A percentile compares a stretch with the other conserved stretches of the same genome.
Evolutionary conservation across 768 basidiomycete species (phyloP).

Genomic region (Amanita pallidorosea): DNA sequence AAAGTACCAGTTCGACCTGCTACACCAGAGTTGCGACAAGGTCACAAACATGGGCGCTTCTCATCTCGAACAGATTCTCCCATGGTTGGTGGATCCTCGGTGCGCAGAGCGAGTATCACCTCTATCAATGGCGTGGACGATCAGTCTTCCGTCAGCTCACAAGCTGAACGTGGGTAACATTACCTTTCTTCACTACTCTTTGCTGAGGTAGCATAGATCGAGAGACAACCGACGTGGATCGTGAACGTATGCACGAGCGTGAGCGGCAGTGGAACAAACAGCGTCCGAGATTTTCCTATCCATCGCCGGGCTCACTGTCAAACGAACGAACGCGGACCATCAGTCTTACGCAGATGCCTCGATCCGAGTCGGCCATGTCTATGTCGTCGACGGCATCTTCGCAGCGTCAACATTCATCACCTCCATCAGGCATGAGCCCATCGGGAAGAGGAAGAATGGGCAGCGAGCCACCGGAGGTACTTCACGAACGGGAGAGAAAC

Average conservation of each 20-base stretch:
- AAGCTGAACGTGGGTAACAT: slow-evolving; percentile 37
- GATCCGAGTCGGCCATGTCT: slow-evolving; percentile 8
- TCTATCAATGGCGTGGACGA: slow-evolving; percentile 26
- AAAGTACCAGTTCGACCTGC: slow-evolving; percentile 9
- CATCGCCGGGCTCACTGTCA: slow-evolving; percentile 28
- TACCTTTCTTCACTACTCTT: neutral
- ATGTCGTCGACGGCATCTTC: slow-evolving; percentile 7
- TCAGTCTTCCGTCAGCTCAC: slow-evolving; percentile 34
- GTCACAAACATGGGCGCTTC: slow-evolving; percentile 11
- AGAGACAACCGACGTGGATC: slow-evolving; percentile 30
- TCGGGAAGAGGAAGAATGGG: slow-evolving; percentile 21
- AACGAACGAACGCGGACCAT: neutral
- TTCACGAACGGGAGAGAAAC: slow-evolving; percentile 47
- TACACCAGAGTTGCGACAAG: slow-evolving; percentile 14
- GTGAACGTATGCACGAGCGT: slow-evolving; percentile 33
- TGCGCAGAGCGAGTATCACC: slow-evolving; percentile 19
- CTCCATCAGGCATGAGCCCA: slow-evolving; percentile 23
- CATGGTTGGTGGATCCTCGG: slow-evolving; percentile 8
- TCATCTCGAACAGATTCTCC: slow-evolving; percentile 4
- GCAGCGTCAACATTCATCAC: slow-evolving; percentile 22
- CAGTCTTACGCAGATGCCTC: slow-evolving; percentile 2
- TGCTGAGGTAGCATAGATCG: slow-evolving; percentile 23
- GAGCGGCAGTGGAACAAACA: slow-evolving; percentile 50
- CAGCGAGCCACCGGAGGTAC: slow-evolving; percentile 19
- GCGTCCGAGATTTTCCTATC: slow-evolving; percentile 22